These are phyloP conservation scores for Phyllosticta citrichinensis DNA, from an alignment of 2,329 filamentous ascomycete species.

Conservation along the genomic window DNA sequence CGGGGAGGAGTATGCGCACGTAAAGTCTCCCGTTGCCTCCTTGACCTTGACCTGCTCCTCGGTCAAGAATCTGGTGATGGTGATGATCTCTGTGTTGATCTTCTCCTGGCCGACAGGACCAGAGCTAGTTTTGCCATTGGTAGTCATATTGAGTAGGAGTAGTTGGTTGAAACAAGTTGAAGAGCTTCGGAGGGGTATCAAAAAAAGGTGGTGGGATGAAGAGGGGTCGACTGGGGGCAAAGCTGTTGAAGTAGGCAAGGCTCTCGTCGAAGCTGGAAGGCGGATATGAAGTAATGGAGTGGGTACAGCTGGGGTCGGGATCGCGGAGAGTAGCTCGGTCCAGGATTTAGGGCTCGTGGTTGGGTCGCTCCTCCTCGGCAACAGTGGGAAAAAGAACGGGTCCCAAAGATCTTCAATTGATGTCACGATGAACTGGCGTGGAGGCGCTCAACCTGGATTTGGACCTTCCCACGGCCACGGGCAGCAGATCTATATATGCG, in stretches of 20 bases:
- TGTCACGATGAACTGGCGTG: neutral
- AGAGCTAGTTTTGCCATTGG: conserved; percentile 30
- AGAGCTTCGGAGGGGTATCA: neutral
- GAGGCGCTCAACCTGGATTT: neutral
- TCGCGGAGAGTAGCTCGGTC: conserved; percentile 9
- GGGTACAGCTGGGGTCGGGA: conserved; percentile 10
- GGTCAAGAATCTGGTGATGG: conserved; percentile 87
- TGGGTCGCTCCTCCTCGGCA: conserved; percentile 7
- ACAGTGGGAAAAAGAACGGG: neutral
- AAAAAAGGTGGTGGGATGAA: neutral
- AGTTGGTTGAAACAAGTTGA: neutral
- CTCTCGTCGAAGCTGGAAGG: neutral
- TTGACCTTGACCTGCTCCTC: conserved; percentile 91
- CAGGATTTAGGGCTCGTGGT: conserved; percentile 7
- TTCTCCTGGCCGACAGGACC: conserved; percentile 56
- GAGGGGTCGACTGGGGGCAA: neutral
- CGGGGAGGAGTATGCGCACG: conserved; percentile 47
- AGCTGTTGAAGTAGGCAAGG: conserved; percentile 6
- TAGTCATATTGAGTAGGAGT: conserved; percentile 1
- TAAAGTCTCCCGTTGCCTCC: conserved; percentile 97
- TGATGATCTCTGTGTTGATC: conserved; percentile 94
- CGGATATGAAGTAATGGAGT: conserved; percentile 10
- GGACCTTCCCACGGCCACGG: neutral
- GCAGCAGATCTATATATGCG: neutral
- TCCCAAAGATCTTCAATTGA: conserved; percentile 10